Conservation (phyloP, 2,329 filamentous ascomycete genomes). For the Sclerotinia minor region DNA sequence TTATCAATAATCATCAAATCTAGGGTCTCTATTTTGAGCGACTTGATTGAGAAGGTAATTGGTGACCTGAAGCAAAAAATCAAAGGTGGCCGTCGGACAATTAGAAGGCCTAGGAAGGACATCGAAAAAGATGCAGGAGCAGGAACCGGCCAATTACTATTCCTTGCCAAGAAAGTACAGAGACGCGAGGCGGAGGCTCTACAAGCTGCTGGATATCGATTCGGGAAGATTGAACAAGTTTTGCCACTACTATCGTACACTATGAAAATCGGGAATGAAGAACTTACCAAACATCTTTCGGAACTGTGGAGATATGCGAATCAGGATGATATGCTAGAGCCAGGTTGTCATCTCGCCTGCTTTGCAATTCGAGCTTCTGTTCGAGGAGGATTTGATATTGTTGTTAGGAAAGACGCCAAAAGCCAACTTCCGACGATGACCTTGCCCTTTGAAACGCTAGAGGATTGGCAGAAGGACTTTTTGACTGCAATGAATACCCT, state of each 20-base stretch:
- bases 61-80: constrained; percentile 21
- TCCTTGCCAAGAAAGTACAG: constrained; percentile 67
- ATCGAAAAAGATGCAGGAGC: constrained; percentile 19
- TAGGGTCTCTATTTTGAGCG: constrained; percentile 6
- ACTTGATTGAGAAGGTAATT: constrained; percentile 5
- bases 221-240: constrained; percentile 69
- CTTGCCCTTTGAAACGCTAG: constrained; percentile 54
- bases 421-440: constrained; percentile 62
- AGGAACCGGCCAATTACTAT: constrained; percentile 62
- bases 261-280: constrained; percentile 68
- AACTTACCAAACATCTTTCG: constrained; percentile 61
- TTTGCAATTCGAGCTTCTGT: constrained; percentile 57
- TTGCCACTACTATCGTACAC: constrained; percentile 66
- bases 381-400: constrained; percentile 44
- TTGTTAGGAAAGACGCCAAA: constrained; percentile 46
- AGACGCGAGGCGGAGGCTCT: constrained; percentile 62
- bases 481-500: constrained; percentile 47
- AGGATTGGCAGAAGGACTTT: constrained; percentile 56
- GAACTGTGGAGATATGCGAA: constrained; percentile 63
- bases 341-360: constrained; percentile 58
- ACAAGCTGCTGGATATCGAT: constrained; percentile 73
- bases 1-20: constrained; percentile 21
- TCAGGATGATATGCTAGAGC: constrained; percentile 49
- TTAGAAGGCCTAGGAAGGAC: constrained; percentile 20
- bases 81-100: constrained; percentile 13